These are phyloP conservation scores for Ophiobolus disseminans DNA, from an alignment of 2,329 filamentous ascomycete genomes.

Conservation along the genomic window DNA sequence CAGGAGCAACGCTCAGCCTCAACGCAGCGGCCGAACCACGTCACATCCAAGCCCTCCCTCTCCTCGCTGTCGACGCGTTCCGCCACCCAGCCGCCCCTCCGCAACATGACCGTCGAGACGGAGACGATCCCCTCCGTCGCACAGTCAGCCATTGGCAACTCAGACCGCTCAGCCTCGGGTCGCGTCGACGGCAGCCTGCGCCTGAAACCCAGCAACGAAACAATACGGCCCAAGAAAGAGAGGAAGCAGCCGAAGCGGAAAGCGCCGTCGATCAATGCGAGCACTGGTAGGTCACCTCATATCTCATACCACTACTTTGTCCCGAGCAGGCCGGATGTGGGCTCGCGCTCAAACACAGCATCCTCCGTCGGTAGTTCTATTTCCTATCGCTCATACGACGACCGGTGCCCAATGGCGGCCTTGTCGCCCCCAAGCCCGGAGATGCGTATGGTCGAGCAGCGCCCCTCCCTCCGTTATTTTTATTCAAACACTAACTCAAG, in stretches of 20 bases:
- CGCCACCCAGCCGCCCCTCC: constrained; percentile 61
- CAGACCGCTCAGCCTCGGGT: constrained; percentile 64
- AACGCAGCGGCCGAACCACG: constrained; percentile 51
- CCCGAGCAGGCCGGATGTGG: constrained; percentile 33
- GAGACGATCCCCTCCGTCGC: constrained; percentile 93
- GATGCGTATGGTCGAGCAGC: constrained; percentile 31
- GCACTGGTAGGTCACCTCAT: constrained; percentile 69
- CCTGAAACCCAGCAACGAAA: constrained; percentile 91
- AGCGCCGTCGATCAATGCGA: constrained; percentile 71
- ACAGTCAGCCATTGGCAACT: constrained; percentile 73
- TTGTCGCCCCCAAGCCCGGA: constrained; percentile 38
- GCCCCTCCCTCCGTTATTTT: constrained; percentile 41
- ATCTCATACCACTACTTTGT: constrained; percentile 44
- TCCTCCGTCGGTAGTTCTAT: constrained; percentile 41
- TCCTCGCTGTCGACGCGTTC: constrained; percentile 70
- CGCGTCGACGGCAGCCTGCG: constrained; percentile 77
- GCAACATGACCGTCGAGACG: constrained; percentile 97
- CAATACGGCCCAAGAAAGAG: constrained; percentile 91
- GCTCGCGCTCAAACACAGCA: constrained; percentile 32
- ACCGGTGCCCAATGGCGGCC: constrained; percentile 32
- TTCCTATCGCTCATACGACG: constrained; percentile 41
- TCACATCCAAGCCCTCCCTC: constrained; percentile 71
- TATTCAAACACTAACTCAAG: constrained; percentile 46
- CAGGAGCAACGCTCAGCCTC: constrained; percentile 55
- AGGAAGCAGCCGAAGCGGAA: constrained; percentile 83